Evolutionary conservation across 345 rosid genomes (phyloP).

Genomic region (Reutealis trisperma): DNA sequence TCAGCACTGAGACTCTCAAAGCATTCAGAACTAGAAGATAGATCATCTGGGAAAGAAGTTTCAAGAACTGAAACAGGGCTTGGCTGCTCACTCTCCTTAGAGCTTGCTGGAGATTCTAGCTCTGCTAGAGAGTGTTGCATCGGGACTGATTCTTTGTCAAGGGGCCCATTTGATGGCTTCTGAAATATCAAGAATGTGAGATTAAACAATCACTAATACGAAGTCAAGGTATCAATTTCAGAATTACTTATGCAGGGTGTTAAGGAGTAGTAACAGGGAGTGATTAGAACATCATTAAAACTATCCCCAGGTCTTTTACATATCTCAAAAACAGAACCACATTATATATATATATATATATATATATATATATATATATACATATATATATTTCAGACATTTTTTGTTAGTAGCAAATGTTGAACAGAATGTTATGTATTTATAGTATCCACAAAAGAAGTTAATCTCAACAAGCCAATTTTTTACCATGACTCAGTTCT

Average conservation of each 20-base stretch:
- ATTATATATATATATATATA: too few species aligned
- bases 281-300: not conserved
- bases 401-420: too few species aligned
- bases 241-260: not conserved
- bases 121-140: slow-evolving; percentile 44
- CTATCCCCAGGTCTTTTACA: not conserved
- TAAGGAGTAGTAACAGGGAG: not conserved
- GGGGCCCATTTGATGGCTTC: slow-evolving; percentile 47
- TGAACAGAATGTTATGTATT: too few species aligned
- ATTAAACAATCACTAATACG: not conserved
- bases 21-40: slow-evolving; percentile 84
- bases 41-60: slow-evolving; percentile 71
- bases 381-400: not conserved
- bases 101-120: slow-evolving; percentile 50
- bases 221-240: not conserved
- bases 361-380: too few species aligned
- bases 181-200: slow-evolving; percentile 33
- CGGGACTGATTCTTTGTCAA: slow-evolving; percentile 35
- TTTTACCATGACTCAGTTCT: not conserved
- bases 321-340: not conserved
- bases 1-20: slow-evolving; percentile 92
- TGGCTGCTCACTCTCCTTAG: slow-evolving; percentile 90
- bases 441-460: too few species aligned
- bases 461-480: not conserved
- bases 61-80: slow-evolving; percentile 94